These are phyloP conservation scores for Colletotrichum camelliae DNA, from an alignment of 2,329 filamentous ascomycete species.

Conservation along the genomic window DNA sequence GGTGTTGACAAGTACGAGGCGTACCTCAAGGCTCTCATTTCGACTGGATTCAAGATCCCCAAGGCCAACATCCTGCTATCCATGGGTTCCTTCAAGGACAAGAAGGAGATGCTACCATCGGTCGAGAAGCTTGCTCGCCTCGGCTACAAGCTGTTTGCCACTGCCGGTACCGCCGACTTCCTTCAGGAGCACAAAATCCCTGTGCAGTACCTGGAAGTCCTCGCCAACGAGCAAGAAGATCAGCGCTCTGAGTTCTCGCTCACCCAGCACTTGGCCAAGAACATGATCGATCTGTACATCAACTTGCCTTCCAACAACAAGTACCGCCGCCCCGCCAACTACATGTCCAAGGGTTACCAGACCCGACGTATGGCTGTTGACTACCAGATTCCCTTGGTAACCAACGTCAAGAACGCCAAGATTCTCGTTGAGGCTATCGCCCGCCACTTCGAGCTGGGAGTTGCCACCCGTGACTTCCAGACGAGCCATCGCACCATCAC, in stretches of 20 bases:
- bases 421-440: constrained; percentile 94
- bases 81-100: constrained; percentile 97
- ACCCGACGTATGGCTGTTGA: constrained; percentile 98
- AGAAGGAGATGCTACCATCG: constrained; percentile 94
- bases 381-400: constrained; percentile 94
- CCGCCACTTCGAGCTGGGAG: constrained; percentile 83
- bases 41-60: constrained; percentile 94
- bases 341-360: constrained; percentile 97
- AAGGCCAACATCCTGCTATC: constrained; percentile 96
- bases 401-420: constrained; percentile 99
- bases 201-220: constrained; percentile 91
- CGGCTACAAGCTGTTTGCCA: constrained; percentile 95
- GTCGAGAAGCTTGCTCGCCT: constrained; percentile 88
- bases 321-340: constrained; percentile 94
- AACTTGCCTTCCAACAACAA: constrained; percentile 99
- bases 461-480: constrained; percentile 87
- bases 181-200: constrained; percentile 90
- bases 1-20: constrained; percentile 96
- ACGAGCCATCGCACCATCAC: constrained; percentile 82
- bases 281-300: constrained; percentile 98
- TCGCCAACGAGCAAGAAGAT: constrained; percentile 78
- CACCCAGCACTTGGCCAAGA: constrained; percentile 95
- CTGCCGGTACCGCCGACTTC: constrained; percentile 95
- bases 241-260: constrained; percentile 97
- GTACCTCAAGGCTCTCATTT: constrained; percentile 94